These are phyloP conservation scores for Lachnellula cervina DNA, from an alignment of 2,329 filamentous ascomycete species.

Conservation along the genomic window DNA sequence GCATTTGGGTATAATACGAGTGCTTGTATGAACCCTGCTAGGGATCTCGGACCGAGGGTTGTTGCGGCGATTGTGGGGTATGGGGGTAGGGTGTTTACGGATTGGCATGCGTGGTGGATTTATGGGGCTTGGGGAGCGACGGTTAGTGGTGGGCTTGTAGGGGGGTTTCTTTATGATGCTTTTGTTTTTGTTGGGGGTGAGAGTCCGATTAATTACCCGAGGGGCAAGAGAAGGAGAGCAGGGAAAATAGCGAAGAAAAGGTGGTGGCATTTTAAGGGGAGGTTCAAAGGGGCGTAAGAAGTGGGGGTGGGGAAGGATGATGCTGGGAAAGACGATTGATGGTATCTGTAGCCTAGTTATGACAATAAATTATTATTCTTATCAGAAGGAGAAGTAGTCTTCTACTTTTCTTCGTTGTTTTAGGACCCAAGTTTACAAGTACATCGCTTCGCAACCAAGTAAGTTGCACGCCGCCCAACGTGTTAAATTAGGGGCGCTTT, in stretches of 20 bases:
- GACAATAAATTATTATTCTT: not conserved
- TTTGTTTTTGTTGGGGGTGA: conserved; percentile 1
- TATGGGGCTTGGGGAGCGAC: conserved; percentile 38
- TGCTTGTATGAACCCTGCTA: conserved; percentile 41
- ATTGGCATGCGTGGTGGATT: conserved; percentile 38
- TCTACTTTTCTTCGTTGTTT: not conserved
- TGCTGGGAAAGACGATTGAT: not conserved
- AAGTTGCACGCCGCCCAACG: no score
- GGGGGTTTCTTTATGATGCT: conserved; percentile 31
- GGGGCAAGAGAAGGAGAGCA: not conserved
- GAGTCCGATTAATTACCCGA: conserved; percentile 1
- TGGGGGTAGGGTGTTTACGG: conserved; percentile 35
- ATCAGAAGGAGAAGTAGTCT: not conserved
- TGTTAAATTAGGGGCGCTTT: no score
- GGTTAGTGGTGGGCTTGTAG: conserved; percentile 34
- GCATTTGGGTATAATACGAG: conserved; percentile 41
- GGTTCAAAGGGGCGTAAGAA: not conserved
- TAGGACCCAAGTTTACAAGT: no score
- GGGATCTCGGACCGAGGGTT: conserved; percentile 44
- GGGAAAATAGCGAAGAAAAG: not conserved
- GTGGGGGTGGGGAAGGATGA: not conserved
- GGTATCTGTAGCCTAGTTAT: not conserved
- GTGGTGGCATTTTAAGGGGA: not conserved
- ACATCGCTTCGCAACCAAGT: no score
- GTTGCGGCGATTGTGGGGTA: conserved; percentile 40